Conservation (phyloP, 768 basidiomycete genomes). For the Lactifluus pinguis region DNA sequence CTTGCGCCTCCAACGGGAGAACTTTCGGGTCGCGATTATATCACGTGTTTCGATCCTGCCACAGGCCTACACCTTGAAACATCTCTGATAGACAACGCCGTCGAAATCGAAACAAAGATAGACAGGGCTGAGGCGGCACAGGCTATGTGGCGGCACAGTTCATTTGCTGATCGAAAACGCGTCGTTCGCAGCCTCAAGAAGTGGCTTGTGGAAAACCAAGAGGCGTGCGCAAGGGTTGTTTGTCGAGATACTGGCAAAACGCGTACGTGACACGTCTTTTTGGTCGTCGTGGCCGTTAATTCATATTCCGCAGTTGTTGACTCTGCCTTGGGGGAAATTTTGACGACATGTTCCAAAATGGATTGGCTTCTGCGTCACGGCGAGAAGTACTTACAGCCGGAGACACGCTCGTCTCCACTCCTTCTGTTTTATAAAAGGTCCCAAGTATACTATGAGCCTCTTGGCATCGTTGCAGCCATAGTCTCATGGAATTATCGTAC, state of each 20-base stretch:
- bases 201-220: constrained; percentile 91
- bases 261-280: constrained; percentile 37
- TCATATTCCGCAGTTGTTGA: constrained; percentile 60
- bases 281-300: not conserved
- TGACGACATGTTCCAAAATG: constrained; percentile 92
- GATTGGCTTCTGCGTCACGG: constrained; percentile 88
- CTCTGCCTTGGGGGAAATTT: constrained; percentile 87
- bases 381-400: constrained; percentile 64
- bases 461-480: constrained; percentile 86
- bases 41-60: constrained; percentile 90
- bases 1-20: constrained; percentile 41
- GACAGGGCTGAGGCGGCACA: constrained; percentile 55
- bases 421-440: constrained; percentile 71
- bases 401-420: constrained; percentile 56
- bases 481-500: constrained; percentile 94
- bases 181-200: constrained; percentile 82
- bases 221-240: constrained; percentile 75
- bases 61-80: constrained; percentile 78
- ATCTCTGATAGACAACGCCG: constrained; percentile 60
- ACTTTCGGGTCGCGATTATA: constrained; percentile 48
- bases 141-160: constrained; percentile 59
- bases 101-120: constrained; percentile 71
- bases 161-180: constrained; percentile 70
- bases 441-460: constrained; percentile 78
- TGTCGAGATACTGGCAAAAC: constrained; percentile 96